Percentiles rank a stretch among this genome's conserved stretches.
Conservation (phyloP, 2,329 filamentous ascomycete species). For the Trichoderma harzianum region DNA sequence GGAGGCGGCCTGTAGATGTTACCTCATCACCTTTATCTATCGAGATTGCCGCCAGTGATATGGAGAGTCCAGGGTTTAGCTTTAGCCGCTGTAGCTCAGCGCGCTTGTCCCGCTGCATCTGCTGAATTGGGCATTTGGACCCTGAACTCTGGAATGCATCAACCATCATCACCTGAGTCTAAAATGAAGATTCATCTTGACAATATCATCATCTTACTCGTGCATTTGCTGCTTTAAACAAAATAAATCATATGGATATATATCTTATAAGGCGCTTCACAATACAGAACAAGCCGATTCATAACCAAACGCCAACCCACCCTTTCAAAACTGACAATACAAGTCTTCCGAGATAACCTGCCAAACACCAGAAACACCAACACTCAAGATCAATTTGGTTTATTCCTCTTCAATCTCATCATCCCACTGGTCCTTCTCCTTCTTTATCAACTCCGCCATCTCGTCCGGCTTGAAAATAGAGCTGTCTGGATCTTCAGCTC, state of each 20-base stretch:
- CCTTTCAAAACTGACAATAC: neutral
- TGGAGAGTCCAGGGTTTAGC: neutral
- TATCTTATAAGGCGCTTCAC: neutral
- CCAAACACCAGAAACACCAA: neutral
- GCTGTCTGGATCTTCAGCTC: conserved; percentile 58
- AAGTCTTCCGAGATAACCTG: neutral
- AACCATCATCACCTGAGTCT: neutral
- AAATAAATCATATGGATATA: neutral
- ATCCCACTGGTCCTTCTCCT: conserved; percentile 77
- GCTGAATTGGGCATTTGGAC: neutral
- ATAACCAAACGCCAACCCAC: neutral
- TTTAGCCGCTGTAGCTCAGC: neutral
- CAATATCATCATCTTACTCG: neutral
- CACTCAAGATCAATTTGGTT: neutral
- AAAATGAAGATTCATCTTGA: neutral
- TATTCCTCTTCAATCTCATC: conserved; percentile 70
- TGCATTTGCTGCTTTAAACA: neutral
- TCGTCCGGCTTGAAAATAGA: conserved; percentile 69
- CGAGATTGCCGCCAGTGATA: neutral
- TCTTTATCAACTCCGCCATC: conserved; percentile 71
- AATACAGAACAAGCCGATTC: neutral
- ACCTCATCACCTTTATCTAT: neutral
- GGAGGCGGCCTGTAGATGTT: neutral
- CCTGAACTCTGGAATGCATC: neutral
- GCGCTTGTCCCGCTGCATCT: neutral